Evolutionary conservation across 78 protist species (phyloP), one percentile per base, ranked within the genome.

Genomic region (Thecamonas trahens): DNA sequence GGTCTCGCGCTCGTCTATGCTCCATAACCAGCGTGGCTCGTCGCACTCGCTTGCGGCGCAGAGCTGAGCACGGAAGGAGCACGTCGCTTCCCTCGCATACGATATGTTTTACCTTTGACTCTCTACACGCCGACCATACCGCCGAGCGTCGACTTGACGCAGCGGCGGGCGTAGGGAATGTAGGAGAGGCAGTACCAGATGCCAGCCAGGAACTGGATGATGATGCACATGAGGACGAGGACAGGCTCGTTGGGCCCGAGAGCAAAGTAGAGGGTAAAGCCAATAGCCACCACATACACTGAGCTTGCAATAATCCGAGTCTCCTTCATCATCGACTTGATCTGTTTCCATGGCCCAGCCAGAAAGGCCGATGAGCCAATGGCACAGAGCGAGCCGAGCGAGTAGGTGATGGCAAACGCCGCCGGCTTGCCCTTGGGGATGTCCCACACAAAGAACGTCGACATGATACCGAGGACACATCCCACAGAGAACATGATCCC

Each of bases 101-200:
- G n/a, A n/a, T n/a, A n/a, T n/a, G n/a, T n/a, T n/a, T n/a, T n/a
- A n/a, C n/a, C n/a, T n/a, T n/a, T n/a, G n/a, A n/a, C n/a, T n/a
- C n/a, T n/a, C n/a, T n/a, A n/a, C n/a, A n/a, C n/a, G n/a, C n/a
- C n/a, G n/a, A n/a, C n/a, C n/a, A n/a, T n/a, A n/a, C n/a, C n/a
- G n/a, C n/a, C n/a, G n/a, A n/a, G n/a, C n/a, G n/a, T n/a, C n/a
- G n/a, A n/a, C n/a, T n/a, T n/a, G n/a, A n/a, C n/a, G n/a, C n/a
- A n/a, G n/a, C 24, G 17, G 26, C 55, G 7, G 7, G 55, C 55
- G 24, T 20, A 49, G 7, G 55, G 55, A 14, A 49, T 49, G 24
- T 49, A 49, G 55, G 55, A 49, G 55, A 49, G 13, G 55, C 29
- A 20, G 55, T 49, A 49, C 55, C 55, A 49, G 55, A 49, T 18